Percentiles rank a stretch among this genome's conserved stretches.
Evolutionary conservation across 495 filamentous ascomycete species (phyloP).

Genomic region (Parathielavia appendiculata): DNA sequence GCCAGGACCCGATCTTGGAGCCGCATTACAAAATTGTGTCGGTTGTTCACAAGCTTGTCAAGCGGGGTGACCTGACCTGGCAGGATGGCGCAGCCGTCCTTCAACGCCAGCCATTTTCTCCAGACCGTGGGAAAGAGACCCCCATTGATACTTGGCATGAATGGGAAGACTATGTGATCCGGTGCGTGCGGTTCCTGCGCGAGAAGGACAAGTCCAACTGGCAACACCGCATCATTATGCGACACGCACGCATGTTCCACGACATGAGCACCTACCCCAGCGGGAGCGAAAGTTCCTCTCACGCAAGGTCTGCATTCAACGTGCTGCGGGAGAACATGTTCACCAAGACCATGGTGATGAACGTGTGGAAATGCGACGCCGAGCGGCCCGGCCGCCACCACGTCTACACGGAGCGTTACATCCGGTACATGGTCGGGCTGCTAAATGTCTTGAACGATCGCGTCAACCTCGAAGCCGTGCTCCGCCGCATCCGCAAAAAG

Average conservation of each 20-base stretch:
- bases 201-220: constrained; percentile 90
- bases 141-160: constrained; percentile 48
- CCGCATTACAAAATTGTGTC: constrained; percentile 95
- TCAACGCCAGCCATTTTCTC: constrained; percentile 42
- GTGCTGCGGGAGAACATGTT: constrained; percentile 84
- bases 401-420: constrained; percentile 88
- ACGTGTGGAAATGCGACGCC: constrained; percentile 93
- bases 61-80: constrained; percentile 38
- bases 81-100: constrained; percentile 43
- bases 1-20: constrained; percentile 81
- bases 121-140: constrained; percentile 34
- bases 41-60: constrained; percentile 76
- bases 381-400: constrained; percentile 90
- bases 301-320: constrained; percentile 60
- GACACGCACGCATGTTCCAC: constrained; percentile 73
- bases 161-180: constrained; percentile 73
- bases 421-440: constrained; percentile 69
- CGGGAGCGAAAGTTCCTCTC: constrained; percentile 20
- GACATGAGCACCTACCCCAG: constrained; percentile 33
- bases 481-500: constrained; percentile 76
- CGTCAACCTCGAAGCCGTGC: constrained; percentile 69
- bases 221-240: constrained; percentile 89
- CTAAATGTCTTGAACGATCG: constrained; percentile 73
- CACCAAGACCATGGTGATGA: constrained; percentile 88
- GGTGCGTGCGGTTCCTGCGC: constrained; percentile 67